Evolutionary conservation across 2,329 filamentous ascomycete genomes (phyloP).

Genomic region (Dothistroma pini): DNA sequence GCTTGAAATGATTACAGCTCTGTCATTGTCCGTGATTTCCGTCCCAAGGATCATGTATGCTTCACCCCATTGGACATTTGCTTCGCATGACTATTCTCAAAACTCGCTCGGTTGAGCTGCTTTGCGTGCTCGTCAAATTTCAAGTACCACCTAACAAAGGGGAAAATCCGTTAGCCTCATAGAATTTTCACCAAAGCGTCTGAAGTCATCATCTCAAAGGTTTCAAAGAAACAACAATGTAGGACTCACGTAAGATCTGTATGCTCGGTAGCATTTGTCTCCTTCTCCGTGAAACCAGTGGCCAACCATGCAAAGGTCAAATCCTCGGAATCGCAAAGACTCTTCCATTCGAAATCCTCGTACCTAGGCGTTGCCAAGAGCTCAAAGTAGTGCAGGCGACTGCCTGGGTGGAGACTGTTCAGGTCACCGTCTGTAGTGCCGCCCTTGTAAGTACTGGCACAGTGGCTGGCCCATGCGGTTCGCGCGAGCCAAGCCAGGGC

Average conservation of each 20-base stretch:
- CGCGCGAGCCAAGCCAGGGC: constrained; percentile 24
- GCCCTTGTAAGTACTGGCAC: constrained; percentile 6
- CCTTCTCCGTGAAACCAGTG: background rate
- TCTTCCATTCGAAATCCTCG: background rate
- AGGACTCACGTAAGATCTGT: background rate
- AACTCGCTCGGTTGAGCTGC: background rate
- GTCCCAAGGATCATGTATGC: background rate
- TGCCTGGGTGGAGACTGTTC: background rate
- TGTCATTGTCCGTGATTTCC: background rate
- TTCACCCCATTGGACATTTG: background rate
- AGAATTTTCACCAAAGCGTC: too few species aligned
- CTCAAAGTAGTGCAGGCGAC: background rate
- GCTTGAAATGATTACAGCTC: too few species aligned
- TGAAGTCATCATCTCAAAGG: background rate
- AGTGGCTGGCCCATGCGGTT: constrained; percentile 11
- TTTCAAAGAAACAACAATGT: background rate
- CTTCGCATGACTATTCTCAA: background rate
- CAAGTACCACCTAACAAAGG: background rate
- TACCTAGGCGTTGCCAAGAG: background rate
- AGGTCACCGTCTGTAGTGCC: background rate
- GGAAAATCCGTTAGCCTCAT: background rate
- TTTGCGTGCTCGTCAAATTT: background rate
- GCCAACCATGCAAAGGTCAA: background rate
- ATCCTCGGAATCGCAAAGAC: background rate
- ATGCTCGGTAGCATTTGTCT: background rate